A percentile compares a stretch with the other conserved stretches of the same genome.
These are phyloP conservation scores for Schizothecium vesticola DNA, from an alignment of 495 filamentous ascomycete genomes.

Conservation along the genomic window DNA sequence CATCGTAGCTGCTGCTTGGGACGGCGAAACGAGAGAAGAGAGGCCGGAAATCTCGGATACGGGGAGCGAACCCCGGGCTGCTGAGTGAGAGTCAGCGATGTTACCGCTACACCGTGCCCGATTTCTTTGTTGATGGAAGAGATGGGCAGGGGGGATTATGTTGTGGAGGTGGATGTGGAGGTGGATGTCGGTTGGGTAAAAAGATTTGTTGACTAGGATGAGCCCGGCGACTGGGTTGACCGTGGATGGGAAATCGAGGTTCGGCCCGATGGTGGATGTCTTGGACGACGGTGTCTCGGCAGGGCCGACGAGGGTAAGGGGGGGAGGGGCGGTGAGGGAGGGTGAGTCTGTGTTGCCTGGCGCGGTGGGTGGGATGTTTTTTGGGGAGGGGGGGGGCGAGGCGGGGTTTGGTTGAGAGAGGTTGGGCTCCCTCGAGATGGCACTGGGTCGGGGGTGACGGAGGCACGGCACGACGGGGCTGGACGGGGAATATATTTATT, in stretches of 20 bases:
- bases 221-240: not conserved
- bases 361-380: not conserved
- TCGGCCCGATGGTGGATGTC: not conserved
- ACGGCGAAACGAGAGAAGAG: not conserved
- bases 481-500: not conserved
- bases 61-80: not conserved
- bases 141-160: no score
- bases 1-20: not conserved
- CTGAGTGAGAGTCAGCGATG: not conserved
- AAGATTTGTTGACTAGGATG: not conserved
- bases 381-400: not conserved
- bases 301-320: not conserved
- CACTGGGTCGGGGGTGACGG: not conserved
- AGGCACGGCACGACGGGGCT: not conserved
- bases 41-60: not conserved
- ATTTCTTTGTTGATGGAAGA: not conserved
- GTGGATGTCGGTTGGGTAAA: not conserved
- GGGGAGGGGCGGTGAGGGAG: not conserved
- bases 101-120: not conserved
- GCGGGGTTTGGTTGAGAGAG: not conserved
- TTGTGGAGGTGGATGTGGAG: not conserved
- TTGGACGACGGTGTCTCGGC: not conserved
- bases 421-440: not conserved
- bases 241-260: not conserved
- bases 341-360: not conserved